Base-by-base conservation (phyloP, 768 basidiomycete species). In the Boletus edulis region DNA sequence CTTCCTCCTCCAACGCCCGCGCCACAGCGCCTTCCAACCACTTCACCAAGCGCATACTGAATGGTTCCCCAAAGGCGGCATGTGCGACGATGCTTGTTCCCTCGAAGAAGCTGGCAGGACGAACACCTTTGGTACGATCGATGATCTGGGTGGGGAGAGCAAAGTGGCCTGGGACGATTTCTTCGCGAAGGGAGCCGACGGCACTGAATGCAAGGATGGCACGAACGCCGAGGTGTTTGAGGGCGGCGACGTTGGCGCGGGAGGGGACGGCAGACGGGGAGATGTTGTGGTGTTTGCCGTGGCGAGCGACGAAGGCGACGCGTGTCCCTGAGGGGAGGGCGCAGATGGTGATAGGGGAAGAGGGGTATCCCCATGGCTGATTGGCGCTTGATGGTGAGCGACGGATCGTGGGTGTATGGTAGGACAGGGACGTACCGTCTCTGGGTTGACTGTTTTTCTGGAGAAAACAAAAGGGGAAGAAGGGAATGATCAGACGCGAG, bases 131-230 rank as follows among this genome's bases (percentile, higher is more conserved):
- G 24, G 95, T 98, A 50, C 96, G 83, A 71, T 98, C 96, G 71
- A 98, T 98, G 75, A 98, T 89, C 72, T 98, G 95, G 34, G 81
- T 78, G 2, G 95, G 94, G 41, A 98, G 82, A 49, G 83, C 78
- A 71, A 98, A 94, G 56, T 93, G 85, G 24, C 96, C 94, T 0
- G 94, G 94, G 32, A 83, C 70, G 71, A 98, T 91, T 65, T 97
- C 94, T 69, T 99, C 96, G 41, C 93, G 83, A 12, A 99, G 81
- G 10, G 91, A 94, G 27, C 96, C 96, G 43, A 98, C 96, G 17
- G 96, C 95, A 37, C 89, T 91, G 80, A 98, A 98, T 8, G 94
- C 94, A 60, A 98, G 77, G 68, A 98, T 83, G 46, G 85, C 91
- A 59, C 86, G 83, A 9, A 94, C 90, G 40, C 96, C 96, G 61